Base-by-base conservation (phyloP, 2,329 filamentous ascomycete genomes). In the Curvularia hawaiiensis region DNA sequence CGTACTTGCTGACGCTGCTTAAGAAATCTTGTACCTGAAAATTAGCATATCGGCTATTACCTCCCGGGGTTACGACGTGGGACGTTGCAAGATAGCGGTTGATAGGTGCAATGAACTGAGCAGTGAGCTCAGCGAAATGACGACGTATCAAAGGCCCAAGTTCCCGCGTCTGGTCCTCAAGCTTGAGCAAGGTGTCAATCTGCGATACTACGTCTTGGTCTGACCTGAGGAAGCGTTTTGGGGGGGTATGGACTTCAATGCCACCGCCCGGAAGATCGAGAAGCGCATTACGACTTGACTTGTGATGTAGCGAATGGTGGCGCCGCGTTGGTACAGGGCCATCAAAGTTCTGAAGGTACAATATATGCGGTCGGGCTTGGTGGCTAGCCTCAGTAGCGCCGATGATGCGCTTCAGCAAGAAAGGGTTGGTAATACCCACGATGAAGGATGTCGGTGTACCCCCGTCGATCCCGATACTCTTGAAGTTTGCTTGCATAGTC, bases 401-500 rank as follows among this genome's bases (percentile, higher is more conserved):
- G 47, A 77, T 52, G 18, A 79, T 70, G 46, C 77, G 74, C 59
- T 78, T 75, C 4, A 78, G 67, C 3, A 79, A 68, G 55, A 79
- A 79, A 2, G 77, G 77, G 46, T 79, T 78, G 6, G 77, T 79
- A 57, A 78, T 75, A 31, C 77, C 77, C 47, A 78, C 66, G 6
- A 78, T 66, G 62, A 78, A 78, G 10, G 73, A 70, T 14, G 72
- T 64, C 1, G 76, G 75, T 11, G 73, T 73, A 2, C 75, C 75
- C 16, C 75, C 74, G 47, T 78, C 75, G 49, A 77, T 71, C 40
- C 75, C 75, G 8, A 75, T 75, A 47, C 69, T 68, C n/a, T 69
- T 67, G 59, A 78, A 78, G 28, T 78, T 76, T 11, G 76, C 75
- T 62, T 79, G 77, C 77, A 79, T 79, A 35, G 76, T 78, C 66